Conservation (phyloP, 345 rosid genomes). For the Camelina sativa region DNA sequence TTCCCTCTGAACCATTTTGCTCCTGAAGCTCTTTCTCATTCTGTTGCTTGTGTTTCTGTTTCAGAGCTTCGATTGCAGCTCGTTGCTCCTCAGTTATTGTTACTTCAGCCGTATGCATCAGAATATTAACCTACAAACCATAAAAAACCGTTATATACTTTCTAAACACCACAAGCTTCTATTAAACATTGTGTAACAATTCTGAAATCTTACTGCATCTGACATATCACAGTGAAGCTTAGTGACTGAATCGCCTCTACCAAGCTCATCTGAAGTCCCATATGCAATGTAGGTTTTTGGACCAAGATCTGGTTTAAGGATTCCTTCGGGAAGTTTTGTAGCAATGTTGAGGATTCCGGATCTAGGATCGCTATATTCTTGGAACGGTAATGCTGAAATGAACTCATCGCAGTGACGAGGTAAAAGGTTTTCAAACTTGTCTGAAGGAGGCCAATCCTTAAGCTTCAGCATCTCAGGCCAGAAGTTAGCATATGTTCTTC, state of each 20-base stretch:
- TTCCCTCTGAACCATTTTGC: conserved; percentile 21
- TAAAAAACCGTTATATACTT: neutral
- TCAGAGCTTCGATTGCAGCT: conserved; percentile 51
- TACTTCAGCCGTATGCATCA: conserved; percentile 77
- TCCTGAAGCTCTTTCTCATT: conserved; percentile 57
- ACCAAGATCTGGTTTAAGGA: conserved; percentile 90
- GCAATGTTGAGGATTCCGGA: conserved; percentile 85
- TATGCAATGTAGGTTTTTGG: conserved; percentile 97
- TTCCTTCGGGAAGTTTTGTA: conserved; percentile 62
- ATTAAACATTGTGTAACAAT: neutral
- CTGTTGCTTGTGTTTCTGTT: conserved; percentile 64
- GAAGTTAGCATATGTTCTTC: conserved; percentile 70
- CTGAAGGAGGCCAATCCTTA: conserved; percentile 98
- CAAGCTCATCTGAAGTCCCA: conserved; percentile 77
- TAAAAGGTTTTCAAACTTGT: conserved; percentile 81
- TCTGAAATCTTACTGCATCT: conserved; percentile 70
- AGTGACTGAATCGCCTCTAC: conserved; percentile 95
- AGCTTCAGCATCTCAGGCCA: conserved; percentile 99
- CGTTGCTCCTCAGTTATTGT: conserved; percentile 53
- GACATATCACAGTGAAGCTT: conserved; percentile 95
- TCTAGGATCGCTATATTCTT: conserved; percentile 82
- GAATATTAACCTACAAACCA: conserved; percentile 76
- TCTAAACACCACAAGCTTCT: too few species aligned
- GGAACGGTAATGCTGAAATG: conserved; percentile 79
- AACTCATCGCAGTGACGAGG: conserved; percentile 98